phyloP scores from a whole-genome alignment of 805 yeast genomes.

The Wickerhamiella alocasiicola region DNA sequence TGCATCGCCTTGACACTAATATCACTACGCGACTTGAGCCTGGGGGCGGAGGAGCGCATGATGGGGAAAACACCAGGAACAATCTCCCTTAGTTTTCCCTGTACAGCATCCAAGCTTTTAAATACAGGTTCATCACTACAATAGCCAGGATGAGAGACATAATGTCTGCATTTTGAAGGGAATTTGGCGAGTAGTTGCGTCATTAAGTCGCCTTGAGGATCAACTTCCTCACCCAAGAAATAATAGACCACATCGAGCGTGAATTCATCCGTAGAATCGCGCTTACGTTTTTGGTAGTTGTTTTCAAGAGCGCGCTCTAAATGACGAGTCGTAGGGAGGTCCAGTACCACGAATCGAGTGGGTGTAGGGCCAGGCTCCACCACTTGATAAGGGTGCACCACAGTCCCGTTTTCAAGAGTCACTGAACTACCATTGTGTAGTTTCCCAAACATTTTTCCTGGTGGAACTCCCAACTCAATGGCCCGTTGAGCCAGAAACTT shows the following conservation, averaged over 20 bases:
- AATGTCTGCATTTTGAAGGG: constrained; percentile 39
- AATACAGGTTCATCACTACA: constrained; percentile 51
- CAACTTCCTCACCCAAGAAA: constrained; percentile 54
- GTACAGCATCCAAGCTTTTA: constrained; percentile 37
- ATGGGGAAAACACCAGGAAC: constrained; percentile 24
- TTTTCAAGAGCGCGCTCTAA: constrained; percentile 25
- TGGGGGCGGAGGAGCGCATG: constrained; percentile 4
- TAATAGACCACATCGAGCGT: constrained; percentile 52
- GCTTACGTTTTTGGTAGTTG: constrained; percentile 13
- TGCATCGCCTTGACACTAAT: constrained; percentile 1
- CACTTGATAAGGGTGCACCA: constrained; percentile 58
- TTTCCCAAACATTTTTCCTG: constrained; percentile 44
- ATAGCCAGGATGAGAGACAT: constrained; percentile 58
- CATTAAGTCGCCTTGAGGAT: constrained; percentile 24
- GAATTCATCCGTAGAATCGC: constrained; percentile 19
- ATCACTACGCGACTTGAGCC: neutral
- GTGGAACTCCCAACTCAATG: constrained; percentile 50
- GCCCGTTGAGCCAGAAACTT: constrained; percentile 61
- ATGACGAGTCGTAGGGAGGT: constrained; percentile 49
- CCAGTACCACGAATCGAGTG: constrained; percentile 53
- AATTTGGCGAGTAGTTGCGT: constrained; percentile 28
- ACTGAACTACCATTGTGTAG: constrained; percentile 52
- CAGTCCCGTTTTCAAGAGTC: constrained; percentile 43
- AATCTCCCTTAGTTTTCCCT: constrained; percentile 19
- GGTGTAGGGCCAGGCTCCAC: constrained; percentile 48